Conservation (phyloP, 164 flowering plant species). For the Vitis cinerea region DNA sequence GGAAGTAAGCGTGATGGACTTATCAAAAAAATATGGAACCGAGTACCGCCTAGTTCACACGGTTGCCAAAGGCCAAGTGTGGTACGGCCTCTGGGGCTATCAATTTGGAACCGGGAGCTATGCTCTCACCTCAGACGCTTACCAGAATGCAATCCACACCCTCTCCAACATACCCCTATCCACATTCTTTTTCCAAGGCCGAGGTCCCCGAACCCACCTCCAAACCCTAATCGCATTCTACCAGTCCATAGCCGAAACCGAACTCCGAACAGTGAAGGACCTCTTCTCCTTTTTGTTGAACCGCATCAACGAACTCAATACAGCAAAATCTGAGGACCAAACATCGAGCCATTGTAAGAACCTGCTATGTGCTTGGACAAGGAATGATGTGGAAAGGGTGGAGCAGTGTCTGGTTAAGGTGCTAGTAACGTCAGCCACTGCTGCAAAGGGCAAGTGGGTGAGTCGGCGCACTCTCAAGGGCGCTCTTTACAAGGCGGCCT, state of each 20-base stretch:
- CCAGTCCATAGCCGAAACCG: constrained; percentile 17
- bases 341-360: not conserved
- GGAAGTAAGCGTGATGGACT: constrained; percentile 38
- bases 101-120: constrained; percentile 34
- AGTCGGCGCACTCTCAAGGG: constrained; percentile 22
- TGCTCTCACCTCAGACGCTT: constrained; percentile 28
- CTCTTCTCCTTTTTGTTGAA: constrained; percentile 27
- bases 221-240: constrained; percentile 22
- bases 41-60: constrained; percentile 36
- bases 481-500: constrained; percentile 20
- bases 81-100: constrained; percentile 42
- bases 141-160: constrained; percentile 20
- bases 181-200: constrained; percentile 13
- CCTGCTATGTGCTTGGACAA: constrained; percentile 26
- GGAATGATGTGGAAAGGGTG: constrained; percentile 21
- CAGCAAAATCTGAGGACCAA: not conserved
- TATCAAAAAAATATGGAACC: constrained; percentile 33
- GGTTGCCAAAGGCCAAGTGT: constrained; percentile 23
- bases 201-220: constrained; percentile 5
- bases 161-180: constrained; percentile 19
- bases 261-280: constrained; percentile 24
- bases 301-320: not conserved
- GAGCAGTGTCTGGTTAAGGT: constrained; percentile 24
- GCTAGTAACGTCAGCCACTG: constrained; percentile 11
- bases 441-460: constrained; percentile 21